Evolutionary conservation across 2,329 filamentous ascomycete species (phyloP).

Genomic region (Fusarium pininemorale): DNA sequence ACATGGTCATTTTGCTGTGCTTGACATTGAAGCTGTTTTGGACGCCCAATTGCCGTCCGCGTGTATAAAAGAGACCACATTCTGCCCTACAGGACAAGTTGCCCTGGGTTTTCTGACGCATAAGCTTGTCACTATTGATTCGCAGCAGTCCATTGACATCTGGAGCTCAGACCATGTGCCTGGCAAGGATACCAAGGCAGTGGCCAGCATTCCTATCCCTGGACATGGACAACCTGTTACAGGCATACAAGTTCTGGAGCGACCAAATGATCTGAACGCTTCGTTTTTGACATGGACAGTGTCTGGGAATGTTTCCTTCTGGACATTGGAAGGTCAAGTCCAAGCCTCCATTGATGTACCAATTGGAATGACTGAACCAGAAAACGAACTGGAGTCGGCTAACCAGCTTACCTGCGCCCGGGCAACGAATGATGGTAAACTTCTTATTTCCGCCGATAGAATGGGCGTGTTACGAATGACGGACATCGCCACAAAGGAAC

Average conservation of each 20-base stretch:
- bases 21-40: constrained; percentile 62
- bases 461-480: constrained; percentile 82
- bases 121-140: constrained; percentile 79
- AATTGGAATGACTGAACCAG: constrained; percentile 68
- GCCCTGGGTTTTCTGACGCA: constrained; percentile 75
- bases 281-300: constrained; percentile 91
- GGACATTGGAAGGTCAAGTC: constrained; percentile 77
- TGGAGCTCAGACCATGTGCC: constrained; percentile 60
- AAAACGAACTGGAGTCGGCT: constrained; percentile 59
- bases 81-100: constrained; percentile 60
- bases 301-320: constrained; percentile 82
- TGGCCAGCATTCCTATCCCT: constrained; percentile 64
- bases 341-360: constrained; percentile 71
- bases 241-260: constrained; percentile 74
- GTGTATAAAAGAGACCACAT: constrained; percentile 51
- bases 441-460: constrained; percentile 85
- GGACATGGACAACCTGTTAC: constrained; percentile 73
- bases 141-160: constrained; percentile 78
- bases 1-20: constrained; percentile 65
- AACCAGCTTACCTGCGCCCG: constrained; percentile 70
- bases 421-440: constrained; percentile 68
- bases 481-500: constrained; percentile 68
- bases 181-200: constrained; percentile 49
- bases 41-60: constrained; percentile 48
- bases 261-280: constrained; percentile 68